Evolutionary conservation across 345 rosid genomes (phyloP).

Genomic region (Gossypium thurberi): DNA sequence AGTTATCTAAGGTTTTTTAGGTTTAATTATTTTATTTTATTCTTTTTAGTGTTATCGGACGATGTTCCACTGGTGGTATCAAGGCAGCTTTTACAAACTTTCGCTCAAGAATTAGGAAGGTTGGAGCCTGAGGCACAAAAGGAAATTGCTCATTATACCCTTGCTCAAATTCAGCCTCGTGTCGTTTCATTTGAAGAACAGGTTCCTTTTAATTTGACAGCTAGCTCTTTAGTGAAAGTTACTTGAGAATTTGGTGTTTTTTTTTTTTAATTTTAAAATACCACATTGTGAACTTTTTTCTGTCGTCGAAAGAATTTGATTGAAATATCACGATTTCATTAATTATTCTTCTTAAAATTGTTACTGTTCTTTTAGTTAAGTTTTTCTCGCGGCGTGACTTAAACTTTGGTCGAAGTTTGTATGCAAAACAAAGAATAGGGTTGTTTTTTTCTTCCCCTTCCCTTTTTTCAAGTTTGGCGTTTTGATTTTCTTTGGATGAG

Average conservation of each 20-base stretch:
- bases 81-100: conserved; percentile 84
- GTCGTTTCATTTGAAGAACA: conserved; percentile 98
- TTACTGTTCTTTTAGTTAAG: background rate
- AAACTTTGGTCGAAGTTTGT: background rate
- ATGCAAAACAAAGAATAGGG: background rate
- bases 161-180: conserved; percentile 92
- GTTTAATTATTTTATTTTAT: background rate
- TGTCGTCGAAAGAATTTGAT: background rate
- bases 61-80: conserved; percentile 90
- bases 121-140: conserved; percentile 74
- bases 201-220: conserved; percentile 31
- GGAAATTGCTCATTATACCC: conserved; percentile 84
- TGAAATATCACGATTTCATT: background rate
- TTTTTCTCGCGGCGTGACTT: conserved; percentile 10
- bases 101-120: conserved; percentile 79
- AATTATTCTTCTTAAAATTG: background rate
- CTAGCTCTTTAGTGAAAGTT: background rate
- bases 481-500: background rate
- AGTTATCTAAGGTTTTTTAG: background rate
- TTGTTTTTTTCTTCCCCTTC: background rate
- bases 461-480: background rate
- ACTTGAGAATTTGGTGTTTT: background rate
- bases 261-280: background rate
- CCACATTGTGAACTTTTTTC: conserved; percentile 1
- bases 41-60: conserved; percentile 77